Evolutionary conservation across 495 filamentous ascomycete genomes (phyloP).

Genomic region (Hyaloscypha finlandica): DNA sequence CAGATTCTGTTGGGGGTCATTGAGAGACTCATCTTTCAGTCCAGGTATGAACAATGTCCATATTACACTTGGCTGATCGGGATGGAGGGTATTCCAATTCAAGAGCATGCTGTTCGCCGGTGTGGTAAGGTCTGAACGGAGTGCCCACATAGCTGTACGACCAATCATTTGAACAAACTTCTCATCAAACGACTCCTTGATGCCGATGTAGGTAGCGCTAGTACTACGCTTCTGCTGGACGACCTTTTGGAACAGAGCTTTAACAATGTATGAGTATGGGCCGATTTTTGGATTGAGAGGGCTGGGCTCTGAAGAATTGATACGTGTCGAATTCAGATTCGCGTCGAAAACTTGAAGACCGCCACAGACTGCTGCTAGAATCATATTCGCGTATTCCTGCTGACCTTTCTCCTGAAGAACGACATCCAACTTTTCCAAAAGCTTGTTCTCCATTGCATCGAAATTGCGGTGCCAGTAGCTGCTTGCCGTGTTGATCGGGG

Average conservation of each 20-base stretch:
- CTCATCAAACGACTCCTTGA: background rate
- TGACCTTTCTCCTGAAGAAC: constrained; percentile 11
- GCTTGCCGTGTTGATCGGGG: background rate
- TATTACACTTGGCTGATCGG: background rate
- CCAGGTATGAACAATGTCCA: constrained; percentile 11
- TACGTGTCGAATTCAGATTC: background rate
- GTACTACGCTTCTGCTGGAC: background rate
- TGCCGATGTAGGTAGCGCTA: background rate
- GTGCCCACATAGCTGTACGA: constrained; percentile 9
- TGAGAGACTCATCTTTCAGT: background rate
- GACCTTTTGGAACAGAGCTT: background rate
- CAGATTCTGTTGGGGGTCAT: constrained; percentile 2
- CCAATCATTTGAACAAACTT: constrained; percentile 3
- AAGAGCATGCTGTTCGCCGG: background rate
- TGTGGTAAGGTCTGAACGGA: constrained; percentile 9
- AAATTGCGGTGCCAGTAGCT: constrained; percentile 19
- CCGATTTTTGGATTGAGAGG: background rate
- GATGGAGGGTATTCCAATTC: background rate
- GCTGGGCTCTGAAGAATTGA: background rate
- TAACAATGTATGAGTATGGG: constrained; percentile 19
- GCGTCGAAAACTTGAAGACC: constrained; percentile 21
- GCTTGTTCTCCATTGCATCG: constrained; percentile 3
- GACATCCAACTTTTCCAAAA: constrained; percentile 17
- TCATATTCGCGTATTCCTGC: constrained; percentile 13
- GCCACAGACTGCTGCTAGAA: constrained; percentile 16